Evolutionary conservation across 2,329 filamentous ascomycete genomes (phyloP), one percentile per base, ranked within the genome.

Genomic region (Emmonsia crescens): DNA sequence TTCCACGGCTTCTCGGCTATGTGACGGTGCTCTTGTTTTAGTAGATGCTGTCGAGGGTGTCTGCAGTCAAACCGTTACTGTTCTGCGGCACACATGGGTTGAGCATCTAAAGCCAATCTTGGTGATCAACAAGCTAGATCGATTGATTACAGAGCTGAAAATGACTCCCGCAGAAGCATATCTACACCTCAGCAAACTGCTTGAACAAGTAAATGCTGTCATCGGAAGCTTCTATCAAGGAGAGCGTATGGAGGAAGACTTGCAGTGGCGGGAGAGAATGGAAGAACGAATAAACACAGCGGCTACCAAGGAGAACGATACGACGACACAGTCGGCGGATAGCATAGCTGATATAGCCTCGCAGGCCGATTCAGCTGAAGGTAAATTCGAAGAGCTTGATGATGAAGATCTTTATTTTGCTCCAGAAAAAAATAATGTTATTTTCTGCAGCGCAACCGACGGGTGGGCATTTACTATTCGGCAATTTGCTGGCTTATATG

Each of bases 381-480:
- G 78, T 10, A 82, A 84, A 55, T 99, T 91, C 68, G 87, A 96
- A 73, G 94, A 97, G 73, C 86, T 86, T 68, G 92, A 96, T 70
- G 94, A 99, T 70, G 92, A 97, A 73, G 92, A 96, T 73, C 86
- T 99, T 31, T 99, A 99, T 74, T 99, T 99, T 76, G 91, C 94
- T 0, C 94, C 94, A 0, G 94, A 99, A 72, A 96, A 93, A 76
- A 96, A 96, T 75, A 99, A 99, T 71, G 94, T 99, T 74, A 97
- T 99, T 66, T 99, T 99, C 74, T 91, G 91, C 78, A 97, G 93
- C 73, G 94, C 94, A 63, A 88, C 96, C 61, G 94, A 99, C 72
- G 94, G 94, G n/a, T 99, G 94, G 94, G 94, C 94, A 2, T 99
- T 99, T 70, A 99, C 94, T 0, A 87, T 96, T 57, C 85, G 91